Base-by-base conservation (phyloP, 208 protist genomes). In the Wallacemonas rigidus region DNA sequence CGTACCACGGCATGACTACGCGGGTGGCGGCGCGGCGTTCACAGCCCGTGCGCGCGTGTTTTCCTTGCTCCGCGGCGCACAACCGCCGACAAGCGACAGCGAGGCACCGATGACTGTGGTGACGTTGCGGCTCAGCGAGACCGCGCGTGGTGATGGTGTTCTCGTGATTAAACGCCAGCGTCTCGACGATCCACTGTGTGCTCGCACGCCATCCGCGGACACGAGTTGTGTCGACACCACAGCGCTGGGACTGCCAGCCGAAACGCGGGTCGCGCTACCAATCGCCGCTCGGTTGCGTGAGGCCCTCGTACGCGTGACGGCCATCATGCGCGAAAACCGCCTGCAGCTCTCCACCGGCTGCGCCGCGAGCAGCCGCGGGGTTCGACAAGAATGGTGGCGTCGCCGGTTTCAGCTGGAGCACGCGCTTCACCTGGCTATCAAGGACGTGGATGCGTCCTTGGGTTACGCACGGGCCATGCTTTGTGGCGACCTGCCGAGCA, bases 321-420 rank as follows among this genome's bases (percentile, higher is more conserved):
- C 73, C 17, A 50, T 78, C 4, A 63, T 80, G 69, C 45, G 17
- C 8, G 65, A 69, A 39, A 81, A 80, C 51, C 68, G 75, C 3
- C 36, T 45, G 43, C 80, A 85, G 26, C 69, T 81, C 38, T n/a
- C 75, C 40, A 63, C 35, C 7, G 76, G 75, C 35, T 73, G 12
- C 71, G 64, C 44, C 11, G 17, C n/a, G 35, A 48, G 54, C 15
- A 9, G 65, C 38, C 43, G 44, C 53, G 48, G 12, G 50, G n/a
- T 8, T 1, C 82, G 82, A 65, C 71, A 61, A 43, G 36, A 11
- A 40, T 86, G 81, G 81, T 86, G 81, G 81, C 14, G 26, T 15
- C 56, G 50, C 11, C 69, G 81, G 3, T 77, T 75, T 44, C 54
- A 53, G 11, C 67, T 86, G 17, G 81, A 86, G 43, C n/a, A 5